These are phyloP conservation scores for Solanum gracilifrons DNA, from an alignment of 257 asterid species.

Conservation along the genomic window DNA sequence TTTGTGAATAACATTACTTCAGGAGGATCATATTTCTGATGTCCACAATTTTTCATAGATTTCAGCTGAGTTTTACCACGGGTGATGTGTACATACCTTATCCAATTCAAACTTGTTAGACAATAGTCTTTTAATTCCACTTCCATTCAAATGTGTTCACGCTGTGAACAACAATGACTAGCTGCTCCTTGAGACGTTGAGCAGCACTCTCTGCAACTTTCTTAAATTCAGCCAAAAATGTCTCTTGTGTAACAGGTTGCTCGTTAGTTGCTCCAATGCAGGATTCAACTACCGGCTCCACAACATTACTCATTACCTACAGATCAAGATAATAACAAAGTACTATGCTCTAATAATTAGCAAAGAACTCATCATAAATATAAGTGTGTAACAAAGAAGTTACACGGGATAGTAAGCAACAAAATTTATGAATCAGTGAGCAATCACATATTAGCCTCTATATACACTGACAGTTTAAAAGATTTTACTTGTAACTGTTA, in stretches of 20 bases:
- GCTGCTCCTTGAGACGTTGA: conserved; percentile 61
- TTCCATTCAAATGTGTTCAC: conserved; percentile 82
- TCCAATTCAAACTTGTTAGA: conserved; percentile 74
- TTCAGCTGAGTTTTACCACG: too few relatives aligned
- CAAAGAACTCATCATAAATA: background rate
- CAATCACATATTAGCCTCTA: background rate
- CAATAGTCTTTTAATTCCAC: conserved; percentile 57
- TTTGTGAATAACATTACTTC: background rate
- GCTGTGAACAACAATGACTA: conserved; percentile 83
- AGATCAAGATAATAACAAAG: conserved; percentile 1
- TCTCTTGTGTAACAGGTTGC: conserved; percentile 58
- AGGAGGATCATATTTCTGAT: too few relatives aligned
- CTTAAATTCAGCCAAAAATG: conserved; percentile 45
- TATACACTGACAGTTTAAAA: background rate
- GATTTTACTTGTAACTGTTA: background rate
- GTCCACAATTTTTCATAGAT: too few relatives aligned
- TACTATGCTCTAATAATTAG: background rate
- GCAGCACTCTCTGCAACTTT: conserved; percentile 43
- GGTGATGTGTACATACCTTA: conserved; percentile 32
- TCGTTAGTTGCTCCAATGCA: conserved; percentile 22
- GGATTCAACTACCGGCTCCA: conserved; percentile 60
- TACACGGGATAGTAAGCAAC: background rate
- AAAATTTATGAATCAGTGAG: background rate
- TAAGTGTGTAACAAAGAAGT: background rate
- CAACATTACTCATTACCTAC: conserved; percentile 56